phyloP scores from a whole-genome alignment of 148 eudicot genomes.

The Chenopodium quinoa region DNA sequence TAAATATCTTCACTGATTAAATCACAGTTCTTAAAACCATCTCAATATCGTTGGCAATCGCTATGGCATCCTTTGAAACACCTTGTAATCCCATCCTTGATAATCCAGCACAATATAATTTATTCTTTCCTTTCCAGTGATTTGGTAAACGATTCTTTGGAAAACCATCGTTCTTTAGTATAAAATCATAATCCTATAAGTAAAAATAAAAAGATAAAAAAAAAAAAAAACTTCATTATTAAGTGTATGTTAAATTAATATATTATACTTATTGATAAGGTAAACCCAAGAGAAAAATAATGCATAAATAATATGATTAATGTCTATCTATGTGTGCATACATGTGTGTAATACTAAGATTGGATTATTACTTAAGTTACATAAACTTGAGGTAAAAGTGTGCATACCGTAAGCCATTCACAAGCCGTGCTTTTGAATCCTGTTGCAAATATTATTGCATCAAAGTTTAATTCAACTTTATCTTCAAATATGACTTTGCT shows the following conservation, averaged over 20 bases:
- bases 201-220: background rate
- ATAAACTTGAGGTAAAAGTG: too few species aligned
- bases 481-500: slow-evolving; percentile 24
- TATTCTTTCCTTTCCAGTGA: slow-evolving; percentile 39
- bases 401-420: slow-evolving; percentile 41
- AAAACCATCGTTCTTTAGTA: slow-evolving; percentile 30
- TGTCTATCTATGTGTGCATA: too few species aligned
- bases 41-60: slow-evolving; percentile 34
- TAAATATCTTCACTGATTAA: background rate
- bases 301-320: too few species aligned
- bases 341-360: background rate
- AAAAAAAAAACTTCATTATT: background rate
- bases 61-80: slow-evolving; percentile 30
- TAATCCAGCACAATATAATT: slow-evolving; percentile 37
- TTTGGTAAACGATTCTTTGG: slow-evolving; percentile 23
- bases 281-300: too few species aligned
- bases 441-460: slow-evolving; percentile 41
- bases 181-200: slow-evolving; percentile 25
- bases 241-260: too few species aligned
- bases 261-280: too few species aligned
- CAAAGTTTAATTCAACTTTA: slow-evolving; percentile 22
- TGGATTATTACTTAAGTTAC: background rate
- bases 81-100: slow-evolving; percentile 39
- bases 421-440: slow-evolving; percentile 31
- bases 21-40: background rate